Conservation (phyloP, 2,329 filamentous ascomycete genomes). For the Ambrosiella cleistominuta region DNA sequence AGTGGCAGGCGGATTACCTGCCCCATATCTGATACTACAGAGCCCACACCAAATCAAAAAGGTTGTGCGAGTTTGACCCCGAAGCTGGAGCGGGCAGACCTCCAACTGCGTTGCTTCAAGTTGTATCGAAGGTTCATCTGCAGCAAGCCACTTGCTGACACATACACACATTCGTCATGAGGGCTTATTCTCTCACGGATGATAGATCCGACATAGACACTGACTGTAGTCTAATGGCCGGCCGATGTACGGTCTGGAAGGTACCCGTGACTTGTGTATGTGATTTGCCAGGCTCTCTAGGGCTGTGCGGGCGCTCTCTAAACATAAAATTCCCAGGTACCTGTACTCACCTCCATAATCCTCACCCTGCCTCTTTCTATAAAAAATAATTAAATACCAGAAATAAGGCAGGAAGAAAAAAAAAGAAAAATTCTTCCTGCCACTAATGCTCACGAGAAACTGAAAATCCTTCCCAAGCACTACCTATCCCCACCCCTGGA, state of each 20-base stretch:
- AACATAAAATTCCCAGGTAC: not conserved
- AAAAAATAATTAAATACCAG: no score
- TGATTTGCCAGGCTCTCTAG: not conserved
- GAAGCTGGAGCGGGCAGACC: no score
- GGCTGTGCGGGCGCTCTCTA: conserved; percentile 1
- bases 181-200: no score
- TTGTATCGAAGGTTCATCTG: no score
- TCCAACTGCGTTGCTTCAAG: no score
- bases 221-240: not conserved
- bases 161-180: no score
- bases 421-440: not conserved
- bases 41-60: not conserved
- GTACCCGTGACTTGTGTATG: not conserved
- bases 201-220: not conserved
- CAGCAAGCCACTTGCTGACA: no score
- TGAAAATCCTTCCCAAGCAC: not conserved
- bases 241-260: not conserved
- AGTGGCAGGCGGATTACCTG: not conserved
- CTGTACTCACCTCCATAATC: no score
- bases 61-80: no score
- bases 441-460: not conserved
- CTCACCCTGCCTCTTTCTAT: no score
- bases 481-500: not conserved
- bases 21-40: not conserved
- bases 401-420: not conserved